Percentiles rank a stretch among this genome's conserved stretches.
Evolutionary conservation across 352 stramenopile species (phyloP).

Genomic region (Thraustotheca clavata): DNA sequence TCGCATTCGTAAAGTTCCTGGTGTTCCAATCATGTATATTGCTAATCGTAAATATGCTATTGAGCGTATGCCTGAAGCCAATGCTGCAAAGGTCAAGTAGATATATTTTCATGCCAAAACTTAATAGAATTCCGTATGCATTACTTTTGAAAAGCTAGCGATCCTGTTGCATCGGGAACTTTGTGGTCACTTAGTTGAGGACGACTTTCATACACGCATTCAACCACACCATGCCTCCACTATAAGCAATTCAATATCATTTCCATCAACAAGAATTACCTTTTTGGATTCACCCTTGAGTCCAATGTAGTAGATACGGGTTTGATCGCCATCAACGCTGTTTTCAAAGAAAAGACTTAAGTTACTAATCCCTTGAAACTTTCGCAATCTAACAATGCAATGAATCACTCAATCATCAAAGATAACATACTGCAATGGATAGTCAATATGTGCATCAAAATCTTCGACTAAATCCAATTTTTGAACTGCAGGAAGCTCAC

Average conservation of each 20-base stretch:
- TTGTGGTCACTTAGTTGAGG: conserved; percentile 73
- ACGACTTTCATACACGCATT: conserved; percentile 75
- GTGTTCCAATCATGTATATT: conserved; percentile 99
- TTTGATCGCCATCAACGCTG: conserved; percentile 62
- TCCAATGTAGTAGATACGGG: conserved; percentile 79
- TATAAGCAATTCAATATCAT: conserved; percentile 21
- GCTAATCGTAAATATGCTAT: conserved; percentile 98
- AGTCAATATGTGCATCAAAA: conserved; percentile 49
- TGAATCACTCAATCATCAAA: neutral
- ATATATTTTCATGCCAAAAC: neutral
- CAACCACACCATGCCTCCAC: conserved; percentile 78
- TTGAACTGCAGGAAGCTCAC: conserved; percentile 62
- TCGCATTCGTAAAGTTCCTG: conserved; percentile 98
- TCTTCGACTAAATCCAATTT: conserved; percentile 73
- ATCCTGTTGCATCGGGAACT: conserved; percentile 39
- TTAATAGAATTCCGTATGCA: neutral
- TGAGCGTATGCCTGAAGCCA: conserved; percentile 97
- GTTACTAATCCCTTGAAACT: conserved; percentile 80
- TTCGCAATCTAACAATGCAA: conserved; percentile 44
- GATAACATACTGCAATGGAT: conserved; percentile 59
- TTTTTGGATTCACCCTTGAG: conserved; percentile 84
- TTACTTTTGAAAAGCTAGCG: conserved; percentile 14
- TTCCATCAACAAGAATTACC: conserved; percentile 27
- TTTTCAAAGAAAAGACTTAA: conserved; percentile 73
- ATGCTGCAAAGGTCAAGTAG: conserved; percentile 84